These are phyloP conservation scores for Verruconis gallopava DNA, from an alignment of 2,329 filamentous ascomycete genomes.

Conservation along the genomic window DNA sequence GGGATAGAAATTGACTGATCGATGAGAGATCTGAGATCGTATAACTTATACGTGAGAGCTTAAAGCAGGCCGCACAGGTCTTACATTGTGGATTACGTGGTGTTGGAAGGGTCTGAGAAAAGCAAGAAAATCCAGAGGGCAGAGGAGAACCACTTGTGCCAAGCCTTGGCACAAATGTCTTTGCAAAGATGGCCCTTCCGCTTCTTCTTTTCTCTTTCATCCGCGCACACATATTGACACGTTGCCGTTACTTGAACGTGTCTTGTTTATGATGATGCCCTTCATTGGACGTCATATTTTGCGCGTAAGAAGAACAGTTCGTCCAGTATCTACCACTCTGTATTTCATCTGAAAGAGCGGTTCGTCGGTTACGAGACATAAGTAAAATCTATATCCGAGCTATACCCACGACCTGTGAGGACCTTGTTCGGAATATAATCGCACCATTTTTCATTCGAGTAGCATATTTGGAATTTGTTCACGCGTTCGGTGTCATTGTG, in stretches of 20 bases:
- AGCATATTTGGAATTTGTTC: too few species aligned
- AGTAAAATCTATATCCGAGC: too few species aligned
- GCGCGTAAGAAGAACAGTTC: conserved; percentile 31
- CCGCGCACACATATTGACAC: conserved; percentile 18
- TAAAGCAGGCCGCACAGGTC: not conserved
- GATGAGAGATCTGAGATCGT: not conserved
- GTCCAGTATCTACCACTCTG: conserved; percentile 41
- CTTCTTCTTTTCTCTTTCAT: not conserved
- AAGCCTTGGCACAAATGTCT: not conserved
- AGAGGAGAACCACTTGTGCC: not conserved
- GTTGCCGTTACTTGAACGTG: conserved; percentile 3
- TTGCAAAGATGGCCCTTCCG: not conserved
- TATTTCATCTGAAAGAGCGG: conserved; percentile 36
- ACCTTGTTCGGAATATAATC: too few species aligned
- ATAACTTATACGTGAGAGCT: too few species aligned
- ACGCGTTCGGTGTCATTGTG: too few species aligned
- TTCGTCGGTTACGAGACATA: conserved; percentile 37
- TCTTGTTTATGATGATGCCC: conserved; percentile 17
- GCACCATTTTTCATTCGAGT: too few species aligned
- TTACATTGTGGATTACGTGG: not conserved
- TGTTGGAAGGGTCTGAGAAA: not conserved
- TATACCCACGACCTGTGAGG: too few species aligned
- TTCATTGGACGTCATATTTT: conserved; percentile 30
- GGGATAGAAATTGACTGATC: not conserved
- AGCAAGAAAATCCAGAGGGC: not conserved